These are phyloP conservation scores for Penicillium decumbens DNA, from an alignment of 2,329 filamentous ascomycete species.

Conservation along the genomic window DNA sequence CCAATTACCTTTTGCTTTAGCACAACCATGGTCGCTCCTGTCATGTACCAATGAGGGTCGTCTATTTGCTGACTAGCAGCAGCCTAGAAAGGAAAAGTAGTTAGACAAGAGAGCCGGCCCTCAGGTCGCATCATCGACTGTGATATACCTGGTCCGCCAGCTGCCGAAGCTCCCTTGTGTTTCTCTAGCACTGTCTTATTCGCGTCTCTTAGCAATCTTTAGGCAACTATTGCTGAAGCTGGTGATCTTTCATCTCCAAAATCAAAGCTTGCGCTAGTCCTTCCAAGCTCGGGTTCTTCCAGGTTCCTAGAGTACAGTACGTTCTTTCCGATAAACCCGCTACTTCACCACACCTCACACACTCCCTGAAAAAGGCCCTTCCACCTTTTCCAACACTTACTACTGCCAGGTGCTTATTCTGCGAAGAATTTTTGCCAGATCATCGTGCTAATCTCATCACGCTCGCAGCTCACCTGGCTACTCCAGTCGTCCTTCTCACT, in stretches of 20 bases:
- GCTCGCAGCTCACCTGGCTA: background rate
- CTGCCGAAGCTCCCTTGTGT: constrained; percentile 1
- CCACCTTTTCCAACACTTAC: too few relatives aligned
- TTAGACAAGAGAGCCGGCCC: background rate
- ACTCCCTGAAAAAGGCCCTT: background rate
- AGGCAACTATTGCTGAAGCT: background rate
- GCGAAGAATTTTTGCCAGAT: background rate
- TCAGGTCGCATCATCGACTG: constrained; percentile 8
- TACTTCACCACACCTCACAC: background rate
- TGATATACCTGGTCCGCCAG: background rate
- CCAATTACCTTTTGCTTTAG: background rate
- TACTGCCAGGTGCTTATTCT: too few relatives aligned
- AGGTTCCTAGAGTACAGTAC: background rate
- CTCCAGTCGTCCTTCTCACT: background rate
- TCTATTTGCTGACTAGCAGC: background rate
- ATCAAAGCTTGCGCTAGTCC: background rate
- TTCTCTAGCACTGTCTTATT: background rate
- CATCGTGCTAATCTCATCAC: background rate
- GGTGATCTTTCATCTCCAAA: background rate
- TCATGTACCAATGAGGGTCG: background rate
- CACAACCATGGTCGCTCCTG: background rate
- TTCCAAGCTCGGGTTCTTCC: background rate
- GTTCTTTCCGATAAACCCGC: background rate
- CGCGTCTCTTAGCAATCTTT: background rate
- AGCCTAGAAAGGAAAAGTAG: background rate